phyloP scores from a whole-genome alignment of 2,329 filamentous ascomycete genomes.

The Juglanconis oblonga region DNA sequence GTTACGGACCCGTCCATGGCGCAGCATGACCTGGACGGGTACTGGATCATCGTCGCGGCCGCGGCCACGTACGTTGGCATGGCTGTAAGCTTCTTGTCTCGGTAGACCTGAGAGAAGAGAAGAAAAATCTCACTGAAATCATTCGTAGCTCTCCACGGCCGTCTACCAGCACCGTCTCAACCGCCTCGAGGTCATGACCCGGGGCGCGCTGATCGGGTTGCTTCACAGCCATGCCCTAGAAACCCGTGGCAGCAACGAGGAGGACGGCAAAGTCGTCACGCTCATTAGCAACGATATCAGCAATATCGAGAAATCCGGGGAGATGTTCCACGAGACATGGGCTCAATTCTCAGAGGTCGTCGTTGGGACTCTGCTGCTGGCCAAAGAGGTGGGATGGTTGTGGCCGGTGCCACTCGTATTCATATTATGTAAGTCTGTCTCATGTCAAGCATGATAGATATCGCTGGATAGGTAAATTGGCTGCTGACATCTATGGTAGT shows the following conservation, averaged over 20 bases:
- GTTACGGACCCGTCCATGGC: slow-evolving; percentile 16
- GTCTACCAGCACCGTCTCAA: slow-evolving; percentile 23
- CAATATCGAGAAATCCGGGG: slow-evolving; percentile 28
- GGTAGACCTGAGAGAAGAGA: background rate
- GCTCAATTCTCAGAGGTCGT: slow-evolving; percentile 38
- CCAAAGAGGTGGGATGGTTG: slow-evolving; percentile 39
- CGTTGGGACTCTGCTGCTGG: slow-evolving; percentile 37
- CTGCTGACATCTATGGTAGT: slow-evolving; percentile 25
- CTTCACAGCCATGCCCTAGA: slow-evolving; percentile 18
- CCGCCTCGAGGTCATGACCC: slow-evolving; percentile 22
- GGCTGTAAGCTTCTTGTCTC: slow-evolving; percentile 28
- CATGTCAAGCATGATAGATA: background rate
- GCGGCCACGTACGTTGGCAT: slow-evolving; percentile 34
- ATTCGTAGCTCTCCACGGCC: slow-evolving; percentile 19
- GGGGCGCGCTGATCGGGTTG: slow-evolving; percentile 21
- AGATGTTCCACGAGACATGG: slow-evolving; percentile 42
- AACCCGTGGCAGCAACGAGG: slow-evolving; percentile 20
- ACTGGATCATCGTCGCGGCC: slow-evolving; percentile 32
- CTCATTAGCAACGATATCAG: slow-evolving; percentile 41
- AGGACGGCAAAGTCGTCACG: slow-evolving; percentile 33
- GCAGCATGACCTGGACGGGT: slow-evolving; percentile 15
- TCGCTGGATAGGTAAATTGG: no score
- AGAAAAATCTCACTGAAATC: background rate
- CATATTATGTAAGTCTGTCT: slow-evolving; percentile 35
- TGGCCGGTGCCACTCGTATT: slow-evolving; percentile 37